Conservation (phyloP, 2,329 filamentous ascomycete species). For the Cladosporium colombiae region DNA sequence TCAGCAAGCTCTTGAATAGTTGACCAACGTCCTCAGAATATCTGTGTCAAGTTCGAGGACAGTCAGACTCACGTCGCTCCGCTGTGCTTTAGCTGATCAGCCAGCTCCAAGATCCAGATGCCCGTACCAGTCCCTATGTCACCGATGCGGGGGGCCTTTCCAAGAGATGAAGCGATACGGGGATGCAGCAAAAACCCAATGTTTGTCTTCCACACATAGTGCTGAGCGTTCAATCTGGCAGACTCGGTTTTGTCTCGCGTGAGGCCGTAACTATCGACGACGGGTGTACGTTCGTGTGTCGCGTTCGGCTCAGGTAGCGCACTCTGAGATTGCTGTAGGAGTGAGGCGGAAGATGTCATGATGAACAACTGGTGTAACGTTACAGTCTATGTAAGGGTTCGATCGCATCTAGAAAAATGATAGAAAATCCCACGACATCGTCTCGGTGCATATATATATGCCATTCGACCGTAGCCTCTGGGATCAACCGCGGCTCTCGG, state of each 20-base stretch:
- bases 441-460: not conserved
- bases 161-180: conserved; percentile 20
- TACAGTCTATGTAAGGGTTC: too few relatives aligned
- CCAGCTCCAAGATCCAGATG: conserved; percentile 25
- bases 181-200: conserved; percentile 27
- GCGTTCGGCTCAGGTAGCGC: not conserved
- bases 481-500: not conserved
- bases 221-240: conserved; percentile 25
- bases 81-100: not conserved
- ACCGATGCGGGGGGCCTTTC: conserved; percentile 24
- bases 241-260: conserved; percentile 26
- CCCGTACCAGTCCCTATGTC: conserved; percentile 30
- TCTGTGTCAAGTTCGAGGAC: not conserved
- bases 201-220: conserved; percentile 21
- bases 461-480: not conserved
- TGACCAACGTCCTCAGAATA: not conserved
- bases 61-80: not conserved
- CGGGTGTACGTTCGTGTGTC: not conserved
- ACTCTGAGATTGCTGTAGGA: not conserved
- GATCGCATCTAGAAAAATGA: not conserved
- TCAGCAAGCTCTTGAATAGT: not conserved
- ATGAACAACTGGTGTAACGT: too few relatives aligned
- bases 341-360: not conserved
- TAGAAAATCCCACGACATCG: not conserved
- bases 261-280: conserved; percentile 21